A percentile compares a stretch with the other conserved stretches of the same genome.
Conservation (phyloP, 2,329 filamentous ascomycete genomes). For the Beauveria bassiana region DNA sequence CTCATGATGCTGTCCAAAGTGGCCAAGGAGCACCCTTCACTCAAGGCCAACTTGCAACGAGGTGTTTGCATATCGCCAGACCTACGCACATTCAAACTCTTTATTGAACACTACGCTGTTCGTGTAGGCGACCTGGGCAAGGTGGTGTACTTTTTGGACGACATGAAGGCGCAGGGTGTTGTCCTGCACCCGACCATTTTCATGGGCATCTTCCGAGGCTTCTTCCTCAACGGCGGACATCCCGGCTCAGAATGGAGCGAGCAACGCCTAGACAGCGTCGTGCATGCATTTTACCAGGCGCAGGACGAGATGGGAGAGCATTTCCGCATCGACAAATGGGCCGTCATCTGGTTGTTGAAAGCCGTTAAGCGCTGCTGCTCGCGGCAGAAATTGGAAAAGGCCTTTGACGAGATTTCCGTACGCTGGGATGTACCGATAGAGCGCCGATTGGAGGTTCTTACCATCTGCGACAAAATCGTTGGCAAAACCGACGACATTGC, state of each 20-base stretch:
- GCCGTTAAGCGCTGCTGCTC: constrained; percentile 58
- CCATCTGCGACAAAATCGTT: constrained; percentile 9
- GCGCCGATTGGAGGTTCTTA: background rate
- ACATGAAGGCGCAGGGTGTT: constrained; percentile 67
- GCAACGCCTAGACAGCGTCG: constrained; percentile 59
- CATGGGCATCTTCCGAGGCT: constrained; percentile 74
- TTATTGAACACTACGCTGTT: constrained; percentile 67
- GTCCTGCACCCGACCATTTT: constrained; percentile 71
- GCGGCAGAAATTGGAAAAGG: constrained; percentile 41
- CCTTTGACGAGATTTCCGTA: constrained; percentile 42
- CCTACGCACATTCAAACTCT: constrained; percentile 68
- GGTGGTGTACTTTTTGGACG: constrained; percentile 63
- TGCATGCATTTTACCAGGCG: constrained; percentile 54
- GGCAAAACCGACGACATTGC: background rate
- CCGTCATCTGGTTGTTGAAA: constrained; percentile 51
- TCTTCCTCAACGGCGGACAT: constrained; percentile 61
- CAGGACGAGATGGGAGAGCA: constrained; percentile 38
- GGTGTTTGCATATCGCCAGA: constrained; percentile 63
- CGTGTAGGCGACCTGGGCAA: constrained; percentile 62
- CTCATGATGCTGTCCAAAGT: constrained; percentile 52
- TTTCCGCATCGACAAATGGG: constrained; percentile 50
- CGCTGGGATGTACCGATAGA: constrained; percentile 31
- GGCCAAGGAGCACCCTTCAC: constrained; percentile 45
- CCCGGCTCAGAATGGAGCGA: constrained; percentile 63
- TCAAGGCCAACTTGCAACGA: constrained; percentile 50